Base-by-base conservation (phyloP, 441 rosid species). In the Syzygium malaccense region DNA sequence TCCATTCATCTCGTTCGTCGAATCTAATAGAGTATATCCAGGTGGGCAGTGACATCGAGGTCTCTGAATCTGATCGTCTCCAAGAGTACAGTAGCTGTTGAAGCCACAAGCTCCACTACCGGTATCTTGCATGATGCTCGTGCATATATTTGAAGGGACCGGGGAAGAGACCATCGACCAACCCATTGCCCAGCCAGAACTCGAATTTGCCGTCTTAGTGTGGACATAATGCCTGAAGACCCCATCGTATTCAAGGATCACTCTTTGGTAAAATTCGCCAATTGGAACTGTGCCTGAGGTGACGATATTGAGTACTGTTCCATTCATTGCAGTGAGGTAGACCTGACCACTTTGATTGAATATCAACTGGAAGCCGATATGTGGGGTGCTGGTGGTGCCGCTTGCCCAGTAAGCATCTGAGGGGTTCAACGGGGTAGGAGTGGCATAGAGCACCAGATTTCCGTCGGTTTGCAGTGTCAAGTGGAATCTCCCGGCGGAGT, bases 81-180 rank as follows among this genome's bases (percentile, higher is more conserved):
- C 92, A 14, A 89, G 18, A n/a, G 1, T 48, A 90, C 95, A 94
- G 85, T 89, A 92, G 90, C 92, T 90, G 87, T 94, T 93, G 89
- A 89, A 87, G 20, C 95, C 95, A 33, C 94, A 94, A 28, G 91
- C 91, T 64, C 94, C 95, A 26, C 86, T 32, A 5, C 94, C 94
- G 0, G n/a, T 4, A 0, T 4, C 7, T 79, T 2, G 88, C 5
- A 0, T 2, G 18, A 84, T 86, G 3, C n/a, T 41, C 32, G 1
- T 15, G 86, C 93, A 91, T 13, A 91, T 86, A 57, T 93, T 58
- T 48, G 78, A 1, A 1, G 92, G 92, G 54, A 79, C 79, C 10
- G 89, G 53, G 32, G 12, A 28, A 10, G 87, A 75, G 54, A 75
- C 7, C 14, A 3, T 19, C 1, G 90, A 71, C 91, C 91, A 92